Base-by-base conservation (phyloP, 2,329 filamentous ascomycete species). In the Talaromyces marneffei region DNA sequence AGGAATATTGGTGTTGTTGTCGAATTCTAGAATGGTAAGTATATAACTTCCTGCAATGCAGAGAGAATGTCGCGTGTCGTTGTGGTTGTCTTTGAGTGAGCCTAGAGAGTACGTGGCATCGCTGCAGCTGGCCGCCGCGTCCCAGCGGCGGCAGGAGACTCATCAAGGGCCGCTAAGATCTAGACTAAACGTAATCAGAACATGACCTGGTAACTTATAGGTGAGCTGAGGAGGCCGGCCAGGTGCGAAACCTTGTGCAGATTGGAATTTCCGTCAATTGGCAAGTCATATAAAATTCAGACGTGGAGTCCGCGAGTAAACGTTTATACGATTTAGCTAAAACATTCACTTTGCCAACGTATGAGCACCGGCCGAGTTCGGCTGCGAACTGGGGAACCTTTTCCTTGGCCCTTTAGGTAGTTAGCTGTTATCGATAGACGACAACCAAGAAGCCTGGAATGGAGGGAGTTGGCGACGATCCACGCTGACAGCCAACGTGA, bases 101-200 rank as follows among this genome's bases (percentile, higher is more conserved):
- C 46, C 58, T 53, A 1, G 50, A 10, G n/a, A 58, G 55, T 31
- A 46, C 29, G 60, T 58, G 55, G 48, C 55, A 59, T 29, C 48
- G 52, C 33, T 55, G 57, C 44, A 53, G 55, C 55, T 50, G 60
- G 44, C 60, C 54, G 53, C 60, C 44, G 60, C 60, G 25, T 44
- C 42, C 18, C 52, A 62, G 56, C 60, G 60, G 55, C 60, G 60
- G 60, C 60, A 62, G 60, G 39, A 62, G 31, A 62, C 46, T 57
- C 60, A 62, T 62, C 14, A 52, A 54, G 46, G 57, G 48, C 53
- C 44, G 56, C 55, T 33, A 59, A 59, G 52, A 18, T 55, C 33
- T 40, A 25, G 23, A 29, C 18, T 52, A 20, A 10, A 10, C n/a
- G 48, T 33, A 33, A 33, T n/a, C n/a, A n/a, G n/a, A n/a, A n/a